Base-by-base conservation (phyloP, 2,329 filamentous ascomycete species). In the Lasiodiplodia citricola region DNA sequence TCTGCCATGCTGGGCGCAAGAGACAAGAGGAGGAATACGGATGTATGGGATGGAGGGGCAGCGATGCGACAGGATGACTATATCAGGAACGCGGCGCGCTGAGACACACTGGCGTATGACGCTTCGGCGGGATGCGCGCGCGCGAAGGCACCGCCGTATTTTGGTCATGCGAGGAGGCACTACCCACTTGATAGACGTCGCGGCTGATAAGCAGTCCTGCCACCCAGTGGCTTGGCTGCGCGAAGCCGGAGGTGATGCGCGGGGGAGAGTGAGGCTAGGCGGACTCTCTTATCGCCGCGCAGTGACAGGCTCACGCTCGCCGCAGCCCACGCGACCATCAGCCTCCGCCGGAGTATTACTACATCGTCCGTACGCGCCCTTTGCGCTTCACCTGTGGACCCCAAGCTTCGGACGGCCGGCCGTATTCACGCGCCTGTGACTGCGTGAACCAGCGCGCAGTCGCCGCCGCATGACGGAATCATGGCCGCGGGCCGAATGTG, bases 61-160 rank as follows among this genome's bases (percentile, higher is more conserved):
- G 55, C 7, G 28, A 2, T 35, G 57, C 51, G 66, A 63, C 41
- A 62, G 31, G 23, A n/a, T 52, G 31, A 21, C 47, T 64, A 64
- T 64, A 63, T 63, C 58, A 63, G 38, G 57, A 62, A 62, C 57
- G 31, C 57, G 57, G 58, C 58, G 58, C 44, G 14, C 44, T 38
- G 37, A 37, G 38, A 37, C 55, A 54, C 47, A 54, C 62, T 52
- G 60, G 25, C 10, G 31, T 52, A 18, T 57, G 55, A 57, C 25
- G 55, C 23, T 23, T 25, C 18, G 55, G 31, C 55, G 16, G n/a
- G 55, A 38, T 47, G 44, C 5, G 44, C 18, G 44, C 8, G 44
- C 44, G 18, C 44, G 44, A 47, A 10, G 44, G 44, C 44, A 47
- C 18, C 44, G 44, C 44, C 44, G 44, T 21, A n/a, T 47, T 47